Conservation (phyloP, 1,284 basidiomycete species). For the Xerocomus amazonicus region DNA sequence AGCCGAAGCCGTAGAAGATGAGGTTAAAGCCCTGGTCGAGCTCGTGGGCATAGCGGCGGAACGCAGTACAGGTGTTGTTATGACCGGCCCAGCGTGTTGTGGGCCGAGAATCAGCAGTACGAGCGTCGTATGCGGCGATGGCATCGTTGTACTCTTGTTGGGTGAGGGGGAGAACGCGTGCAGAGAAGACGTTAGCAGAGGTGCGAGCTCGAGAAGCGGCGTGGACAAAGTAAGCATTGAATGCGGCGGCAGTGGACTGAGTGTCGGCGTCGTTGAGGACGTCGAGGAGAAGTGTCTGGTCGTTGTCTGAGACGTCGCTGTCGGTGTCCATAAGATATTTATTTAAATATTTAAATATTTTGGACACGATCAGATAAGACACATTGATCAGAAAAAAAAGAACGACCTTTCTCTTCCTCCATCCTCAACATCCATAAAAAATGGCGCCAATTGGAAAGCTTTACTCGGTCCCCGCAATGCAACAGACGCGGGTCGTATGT, state of each 20-base stretch:
- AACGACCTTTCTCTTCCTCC: slow-evolving; percentile 8
- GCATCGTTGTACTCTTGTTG: slow-evolving; percentile 57
- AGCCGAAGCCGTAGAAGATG: slow-evolving; percentile 83
- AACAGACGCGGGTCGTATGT: slow-evolving; percentile 51
- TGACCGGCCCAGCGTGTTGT: slow-evolving; percentile 31
- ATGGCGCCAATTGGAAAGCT: slow-evolving; percentile 61
- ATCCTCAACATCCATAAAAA: slow-evolving; percentile 24
- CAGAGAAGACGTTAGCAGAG: slow-evolving; percentile 73
- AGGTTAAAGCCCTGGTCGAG: slow-evolving; percentile 82
- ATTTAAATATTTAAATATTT: slow-evolving; percentile 17
- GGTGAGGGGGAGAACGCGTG: slow-evolving; percentile 63
- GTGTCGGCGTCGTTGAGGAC: slow-evolving; percentile 11
- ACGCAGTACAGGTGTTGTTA: slow-evolving; percentile 39
- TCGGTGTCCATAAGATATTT: slow-evolving; percentile 26
- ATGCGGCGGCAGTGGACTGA: slow-evolving; percentile 43
- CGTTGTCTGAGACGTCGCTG: slow-evolving; percentile 29
- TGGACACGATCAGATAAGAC: slow-evolving; percentile 33
- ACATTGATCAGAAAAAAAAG: slow-evolving; percentile 26
- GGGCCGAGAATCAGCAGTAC: slow-evolving; percentile 26
- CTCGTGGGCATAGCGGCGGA: slow-evolving; percentile 65
- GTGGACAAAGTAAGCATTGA: slow-evolving; percentile 82
- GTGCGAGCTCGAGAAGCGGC: slow-evolving; percentile 63
- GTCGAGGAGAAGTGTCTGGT: slow-evolving; percentile 17
- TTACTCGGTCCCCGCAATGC: slow-evolving; percentile 45
- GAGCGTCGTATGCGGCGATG: slow-evolving; percentile 36